phyloP scores from a whole-genome alignment of 495 filamentous ascomycete genomes.

The Amphirosellinia nigrospora region DNA sequence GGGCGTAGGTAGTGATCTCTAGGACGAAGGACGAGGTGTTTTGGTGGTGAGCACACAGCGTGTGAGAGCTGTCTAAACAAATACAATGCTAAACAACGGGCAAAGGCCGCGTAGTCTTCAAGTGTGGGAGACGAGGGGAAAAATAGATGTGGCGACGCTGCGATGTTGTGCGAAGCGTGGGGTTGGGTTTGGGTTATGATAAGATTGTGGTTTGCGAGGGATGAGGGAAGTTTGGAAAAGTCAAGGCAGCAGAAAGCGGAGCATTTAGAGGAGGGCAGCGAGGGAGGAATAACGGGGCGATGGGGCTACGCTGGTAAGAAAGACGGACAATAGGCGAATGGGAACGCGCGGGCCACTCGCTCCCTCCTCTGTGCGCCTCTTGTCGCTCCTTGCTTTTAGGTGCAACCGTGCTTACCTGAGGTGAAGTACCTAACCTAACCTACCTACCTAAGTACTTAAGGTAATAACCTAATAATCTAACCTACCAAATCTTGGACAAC shows the following conservation, averaged over 20 bases:
- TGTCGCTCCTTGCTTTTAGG: neutral
- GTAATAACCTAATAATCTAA: too few relatives aligned
- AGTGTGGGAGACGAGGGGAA: conserved; percentile 15
- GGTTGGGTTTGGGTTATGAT: conserved; percentile 13
- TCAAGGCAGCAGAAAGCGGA: conserved; percentile 22
- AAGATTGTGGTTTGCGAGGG: conserved; percentile 28
- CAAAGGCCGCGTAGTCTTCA: conserved; percentile 13
- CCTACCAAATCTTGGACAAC: too few relatives aligned
- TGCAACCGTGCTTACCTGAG: neutral
- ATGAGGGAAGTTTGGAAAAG: conserved; percentile 26
- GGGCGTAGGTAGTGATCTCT: conserved; percentile 2
- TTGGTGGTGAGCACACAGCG: neutral
- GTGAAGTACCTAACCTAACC: neutral
- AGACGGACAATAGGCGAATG: conserved; percentile 19
- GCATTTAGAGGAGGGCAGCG: conserved; percentile 11
- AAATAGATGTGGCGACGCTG: conserved; percentile 16
- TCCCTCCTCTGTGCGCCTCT: neutral
- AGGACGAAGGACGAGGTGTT: conserved; percentile 10
- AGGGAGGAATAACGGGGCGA: conserved; percentile 15
- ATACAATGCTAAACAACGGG: conserved; percentile 8
- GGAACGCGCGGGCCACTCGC: conserved; percentile 24
- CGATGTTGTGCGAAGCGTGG: conserved; percentile 17
- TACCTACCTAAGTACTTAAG: too few relatives aligned
- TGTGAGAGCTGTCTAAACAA: conserved; percentile 6
- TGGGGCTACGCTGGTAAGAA: neutral